Percentiles rank a stretch among this genome's conserved stretches.
Conservation (phyloP, 2,329 filamentous ascomycete species). For the Fusarium nygamai region DNA sequence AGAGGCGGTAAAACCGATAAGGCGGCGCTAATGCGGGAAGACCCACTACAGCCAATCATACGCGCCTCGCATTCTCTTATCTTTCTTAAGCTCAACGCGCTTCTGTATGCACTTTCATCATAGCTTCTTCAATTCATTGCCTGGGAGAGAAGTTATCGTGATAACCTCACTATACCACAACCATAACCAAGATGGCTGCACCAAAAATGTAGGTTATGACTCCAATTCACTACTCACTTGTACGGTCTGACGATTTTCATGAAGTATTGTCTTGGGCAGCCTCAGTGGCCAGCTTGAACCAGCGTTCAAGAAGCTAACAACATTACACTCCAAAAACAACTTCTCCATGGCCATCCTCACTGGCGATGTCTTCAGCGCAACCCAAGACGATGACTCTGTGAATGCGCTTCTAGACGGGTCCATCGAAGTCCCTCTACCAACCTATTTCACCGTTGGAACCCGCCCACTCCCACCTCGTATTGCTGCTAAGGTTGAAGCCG, state of each 20-base stretch:
- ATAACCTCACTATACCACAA: conserved; percentile 2
- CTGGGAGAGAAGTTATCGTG: conserved; percentile 6
- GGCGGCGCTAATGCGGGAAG: conserved; percentile 11
- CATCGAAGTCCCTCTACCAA: conserved; percentile 80
- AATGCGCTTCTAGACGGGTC: conserved; percentile 75
- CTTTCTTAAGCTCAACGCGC: conserved; percentile 25
- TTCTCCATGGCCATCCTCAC: conserved; percentile 87
- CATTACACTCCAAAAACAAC: conserved; percentile 85
- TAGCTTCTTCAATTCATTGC: conserved; percentile 23
- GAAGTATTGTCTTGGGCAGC: conserved; percentile 82
- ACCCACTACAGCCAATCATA: conserved; percentile 46
- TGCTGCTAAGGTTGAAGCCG: conserved; percentile 76
- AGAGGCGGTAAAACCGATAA: conserved; percentile 52
- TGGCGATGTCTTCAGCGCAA: conserved; percentile 80
- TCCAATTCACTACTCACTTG: not conserved
- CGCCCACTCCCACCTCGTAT: conserved; percentile 76
- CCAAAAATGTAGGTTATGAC: conserved; percentile 57
- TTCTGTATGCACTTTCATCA: conserved; percentile 31
- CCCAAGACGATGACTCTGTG: conserved; percentile 68
- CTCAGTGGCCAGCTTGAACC: conserved; percentile 81
- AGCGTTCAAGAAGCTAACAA: conserved; percentile 81
- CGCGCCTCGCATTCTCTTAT: conserved; percentile 49
- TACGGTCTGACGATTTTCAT: conserved; percentile 14
- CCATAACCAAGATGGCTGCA: conserved; percentile 53
- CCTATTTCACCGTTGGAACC: conserved; percentile 88